These are phyloP conservation scores for Talaromyces sp. DNA, from an alignment of 2,329 filamentous ascomycete genomes.

Conservation along the genomic window DNA sequence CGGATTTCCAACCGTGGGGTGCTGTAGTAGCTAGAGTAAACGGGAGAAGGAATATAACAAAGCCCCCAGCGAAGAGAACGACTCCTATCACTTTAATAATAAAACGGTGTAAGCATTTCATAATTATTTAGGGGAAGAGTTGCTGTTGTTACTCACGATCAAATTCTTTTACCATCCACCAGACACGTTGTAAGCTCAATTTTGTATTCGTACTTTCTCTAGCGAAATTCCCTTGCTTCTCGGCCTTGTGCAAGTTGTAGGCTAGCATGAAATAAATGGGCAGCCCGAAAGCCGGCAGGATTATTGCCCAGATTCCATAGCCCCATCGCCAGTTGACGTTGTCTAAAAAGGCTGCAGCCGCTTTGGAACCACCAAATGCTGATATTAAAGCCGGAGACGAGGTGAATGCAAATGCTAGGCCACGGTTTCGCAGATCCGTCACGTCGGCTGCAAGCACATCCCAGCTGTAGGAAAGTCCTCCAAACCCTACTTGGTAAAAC, in stretches of 20 bases:
- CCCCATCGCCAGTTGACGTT: conserved; percentile 58
- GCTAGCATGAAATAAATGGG: conserved; percentile 55
- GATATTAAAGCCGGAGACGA: conserved; percentile 47
- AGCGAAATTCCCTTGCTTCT: conserved; percentile 46
- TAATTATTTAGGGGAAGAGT: background rate
- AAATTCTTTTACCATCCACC: conserved; percentile 2
- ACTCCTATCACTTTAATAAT: conserved; percentile 48
- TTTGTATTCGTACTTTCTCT: conserved; percentile 7
- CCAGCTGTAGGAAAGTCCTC: conserved; percentile 52
- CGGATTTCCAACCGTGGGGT: conserved; percentile 20
- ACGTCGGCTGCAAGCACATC: conserved; percentile 60
- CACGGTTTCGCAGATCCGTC: conserved; percentile 54
- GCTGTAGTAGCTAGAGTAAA: conserved; percentile 22
- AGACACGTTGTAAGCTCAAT: background rate
- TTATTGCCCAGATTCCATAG: conserved; percentile 59
- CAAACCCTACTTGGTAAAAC: conserved; percentile 54
- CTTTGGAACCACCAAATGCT: conserved; percentile 42
- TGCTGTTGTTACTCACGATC: background rate
- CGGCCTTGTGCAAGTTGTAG: conserved; percentile 53
- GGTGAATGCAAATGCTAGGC: conserved; percentile 54
- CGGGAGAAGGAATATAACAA: conserved; percentile 46
- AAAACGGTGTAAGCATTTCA: background rate
- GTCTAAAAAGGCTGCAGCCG: conserved; percentile 48
- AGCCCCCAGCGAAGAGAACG: conserved; percentile 53
- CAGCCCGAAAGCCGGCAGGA: conserved; percentile 52